A percentile compares a stretch with the other conserved stretches of the same genome.
phyloP scores from a whole-genome alignment of 1,139 yeast species.

The Lodderomyces elongisporus region DNA sequence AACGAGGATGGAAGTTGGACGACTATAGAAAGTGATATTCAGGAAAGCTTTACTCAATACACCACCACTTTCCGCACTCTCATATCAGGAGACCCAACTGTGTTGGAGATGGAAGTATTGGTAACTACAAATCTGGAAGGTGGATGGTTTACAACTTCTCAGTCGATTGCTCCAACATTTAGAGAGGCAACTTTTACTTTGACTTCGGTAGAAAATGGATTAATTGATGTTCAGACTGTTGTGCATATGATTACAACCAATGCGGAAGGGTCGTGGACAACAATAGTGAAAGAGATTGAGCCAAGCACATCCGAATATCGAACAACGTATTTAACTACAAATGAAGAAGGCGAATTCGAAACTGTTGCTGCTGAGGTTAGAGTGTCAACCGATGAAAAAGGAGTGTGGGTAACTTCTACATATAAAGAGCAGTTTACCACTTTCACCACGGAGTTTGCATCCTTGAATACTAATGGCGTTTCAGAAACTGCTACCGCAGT shows the following conservation, averaged over 20 bases:
- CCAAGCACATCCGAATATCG: background rate
- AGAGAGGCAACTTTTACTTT: background rate
- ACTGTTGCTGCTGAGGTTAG: slow-evolving; percentile 1
- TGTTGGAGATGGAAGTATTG: background rate
- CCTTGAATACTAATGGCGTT: background rate
- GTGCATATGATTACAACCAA: slow-evolving; percentile 1
- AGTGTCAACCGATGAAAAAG: background rate
- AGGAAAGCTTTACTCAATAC: background rate
- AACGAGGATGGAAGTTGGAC: slow-evolving; percentile 1
- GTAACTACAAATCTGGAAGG: background rate
- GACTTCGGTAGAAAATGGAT: background rate
- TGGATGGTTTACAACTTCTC: background rate
- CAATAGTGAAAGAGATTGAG: background rate
- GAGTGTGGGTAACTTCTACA: background rate
- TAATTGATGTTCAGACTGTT: background rate
- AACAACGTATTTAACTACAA: slow-evolving; percentile 3
- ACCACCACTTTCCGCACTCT: background rate
- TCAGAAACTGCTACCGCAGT: background rate
- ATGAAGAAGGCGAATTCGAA: slow-evolving; percentile 1
- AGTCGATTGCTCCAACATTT: background rate
- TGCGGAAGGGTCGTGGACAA: slow-evolving; percentile 1
- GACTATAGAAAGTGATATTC: slow-evolving; percentile 1
- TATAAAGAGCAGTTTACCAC: slow-evolving; percentile 2
- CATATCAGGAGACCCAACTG: background rate
- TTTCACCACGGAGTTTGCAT: slow-evolving; percentile 1